phyloP scores from a whole-genome alignment of 257 asterid species.

The Primulina huaijiensis region DNA sequence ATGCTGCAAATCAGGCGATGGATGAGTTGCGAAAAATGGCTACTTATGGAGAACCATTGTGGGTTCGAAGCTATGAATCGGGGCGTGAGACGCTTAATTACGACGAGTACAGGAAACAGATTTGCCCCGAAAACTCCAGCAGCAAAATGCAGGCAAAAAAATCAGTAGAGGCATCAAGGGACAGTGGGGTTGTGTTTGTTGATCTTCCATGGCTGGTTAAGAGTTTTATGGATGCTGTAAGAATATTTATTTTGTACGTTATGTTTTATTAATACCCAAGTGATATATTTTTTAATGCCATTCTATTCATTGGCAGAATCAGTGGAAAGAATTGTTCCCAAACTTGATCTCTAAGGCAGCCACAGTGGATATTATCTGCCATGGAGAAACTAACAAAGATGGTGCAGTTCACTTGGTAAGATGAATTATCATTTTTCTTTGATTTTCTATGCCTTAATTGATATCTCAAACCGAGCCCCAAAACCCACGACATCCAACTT shows the following conservation, averaged over 20 bases:
- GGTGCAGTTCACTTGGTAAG: conserved; percentile 78
- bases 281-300: neutral
- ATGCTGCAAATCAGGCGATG: conserved; percentile 43
- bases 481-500: neutral
- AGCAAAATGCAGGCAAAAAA: conserved; percentile 31
- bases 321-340: conserved; percentile 81
- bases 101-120: conserved; percentile 61
- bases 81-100: conserved; percentile 87
- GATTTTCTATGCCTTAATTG: neutral
- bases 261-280: neutral
- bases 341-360: conserved; percentile 69
- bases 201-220: conserved; percentile 68
- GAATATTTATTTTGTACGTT: neutral
- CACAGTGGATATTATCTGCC: conserved; percentile 55
- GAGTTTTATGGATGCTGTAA: conserved; percentile 73
- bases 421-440: neutral
- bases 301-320: conserved; percentile 43
- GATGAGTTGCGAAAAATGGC: conserved; percentile 74
- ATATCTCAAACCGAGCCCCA: neutral
- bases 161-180: conserved; percentile 81
- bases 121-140: conserved; percentile 26
- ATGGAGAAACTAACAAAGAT: conserved; percentile 57
- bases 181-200: conserved; percentile 46
- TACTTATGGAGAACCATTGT: conserved; percentile 55
- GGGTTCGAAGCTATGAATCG: conserved; percentile 72